These are phyloP conservation scores for Azolla pinnata DNA, from an alignment of 75 land plant genomes.

Conservation along the genomic window DNA sequence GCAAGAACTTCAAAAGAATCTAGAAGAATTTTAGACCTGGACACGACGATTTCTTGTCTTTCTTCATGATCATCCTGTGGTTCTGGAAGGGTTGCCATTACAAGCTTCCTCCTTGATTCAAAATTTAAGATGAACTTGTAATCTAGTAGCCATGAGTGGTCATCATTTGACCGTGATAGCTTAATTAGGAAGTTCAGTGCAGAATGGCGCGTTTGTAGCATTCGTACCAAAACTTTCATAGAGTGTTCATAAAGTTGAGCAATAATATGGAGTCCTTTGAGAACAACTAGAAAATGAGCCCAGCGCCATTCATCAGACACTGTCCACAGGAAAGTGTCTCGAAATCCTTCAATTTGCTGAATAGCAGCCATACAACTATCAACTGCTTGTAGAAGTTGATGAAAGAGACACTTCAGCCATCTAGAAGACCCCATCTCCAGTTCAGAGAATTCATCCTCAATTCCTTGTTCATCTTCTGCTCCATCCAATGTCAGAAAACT, in stretches of 20 bases:
- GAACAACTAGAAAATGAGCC: slow-evolving; percentile 47
- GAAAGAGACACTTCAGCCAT: slow-evolving; percentile 37
- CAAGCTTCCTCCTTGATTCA: slow-evolving; percentile 35
- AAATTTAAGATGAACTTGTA: slow-evolving; percentile 29
- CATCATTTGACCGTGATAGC: slow-evolving; percentile 19
- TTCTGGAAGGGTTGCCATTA: slow-evolving; percentile 38
- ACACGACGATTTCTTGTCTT: slow-evolving; percentile 29
- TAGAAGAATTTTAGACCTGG: slow-evolving; percentile 24
- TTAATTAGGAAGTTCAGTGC: slow-evolving; percentile 45
- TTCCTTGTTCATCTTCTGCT: background rate
- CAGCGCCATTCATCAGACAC: too few species aligned
- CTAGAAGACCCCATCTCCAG: slow-evolving; percentile 33
- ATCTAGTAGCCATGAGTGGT: slow-evolving; percentile 33
- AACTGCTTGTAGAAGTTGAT: slow-evolving; percentile 39
- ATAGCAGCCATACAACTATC: slow-evolving; percentile 42
- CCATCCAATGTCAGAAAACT: too few species aligned
- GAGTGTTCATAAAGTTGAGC: slow-evolving; percentile 50
- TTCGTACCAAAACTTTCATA: slow-evolving; percentile 29
- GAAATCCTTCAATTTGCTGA: slow-evolving; percentile 15
- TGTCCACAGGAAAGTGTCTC: slow-evolving; percentile 7
- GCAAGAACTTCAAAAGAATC: slow-evolving; percentile 34
- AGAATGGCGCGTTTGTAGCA: slow-evolving; percentile 27
- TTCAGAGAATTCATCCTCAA: background rate
- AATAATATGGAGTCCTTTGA: slow-evolving; percentile 57
- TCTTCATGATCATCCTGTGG: slow-evolving; percentile 42